Evolutionary conservation across 331 rosid genomes (phyloP).

Genomic region (Dryas integrifolia): DNA sequence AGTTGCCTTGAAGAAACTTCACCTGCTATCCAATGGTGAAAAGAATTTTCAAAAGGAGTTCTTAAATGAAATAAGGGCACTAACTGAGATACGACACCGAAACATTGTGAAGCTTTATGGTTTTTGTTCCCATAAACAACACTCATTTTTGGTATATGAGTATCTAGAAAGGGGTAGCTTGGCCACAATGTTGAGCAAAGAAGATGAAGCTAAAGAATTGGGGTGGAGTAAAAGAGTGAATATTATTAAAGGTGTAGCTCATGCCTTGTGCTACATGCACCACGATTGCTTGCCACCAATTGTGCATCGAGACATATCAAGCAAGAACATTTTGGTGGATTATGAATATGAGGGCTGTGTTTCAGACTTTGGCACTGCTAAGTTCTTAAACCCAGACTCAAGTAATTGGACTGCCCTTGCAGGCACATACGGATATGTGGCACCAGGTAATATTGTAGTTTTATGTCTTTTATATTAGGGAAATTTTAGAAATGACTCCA

Average conservation of each 20-base stretch:
- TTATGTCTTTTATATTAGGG: neutral
- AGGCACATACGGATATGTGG: conserved; percentile 37
- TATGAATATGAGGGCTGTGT: conserved; percentile 32
- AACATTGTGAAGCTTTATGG: conserved; percentile 36
- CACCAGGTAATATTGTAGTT: conserved; percentile 2
- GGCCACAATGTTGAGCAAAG: conserved; percentile 20
- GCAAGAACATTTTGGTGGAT: conserved; percentile 41
- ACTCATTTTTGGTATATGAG: conserved; percentile 28
- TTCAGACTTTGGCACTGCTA: conserved; percentile 35
- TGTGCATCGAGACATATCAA: conserved; percentile 42
- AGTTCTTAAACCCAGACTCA: conserved; percentile 35
- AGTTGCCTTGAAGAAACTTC: conserved; percentile 42
- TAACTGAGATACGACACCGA: conserved; percentile 18
- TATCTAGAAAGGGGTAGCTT: conserved; percentile 36
- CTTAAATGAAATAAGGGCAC: conserved; percentile 17
- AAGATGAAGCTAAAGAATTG: conserved; percentile 23
- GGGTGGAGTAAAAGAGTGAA: conserved; percentile 37
- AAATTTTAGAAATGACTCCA: neutral
- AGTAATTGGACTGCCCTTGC: conserved; percentile 34
- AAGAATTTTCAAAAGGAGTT: conserved; percentile 13
- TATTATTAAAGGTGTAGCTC: conserved; percentile 39
- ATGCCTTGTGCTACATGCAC: conserved; percentile 41
- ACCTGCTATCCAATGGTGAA: conserved; percentile 2
- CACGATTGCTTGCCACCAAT: conserved; percentile 36
- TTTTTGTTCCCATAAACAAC: conserved; percentile 24